A percentile compares a stretch with the other conserved stretches of the same genome.
phyloP scores from a whole-genome alignment of 352 stramenopile genomes.

The Plasmopara muralis region DNA sequence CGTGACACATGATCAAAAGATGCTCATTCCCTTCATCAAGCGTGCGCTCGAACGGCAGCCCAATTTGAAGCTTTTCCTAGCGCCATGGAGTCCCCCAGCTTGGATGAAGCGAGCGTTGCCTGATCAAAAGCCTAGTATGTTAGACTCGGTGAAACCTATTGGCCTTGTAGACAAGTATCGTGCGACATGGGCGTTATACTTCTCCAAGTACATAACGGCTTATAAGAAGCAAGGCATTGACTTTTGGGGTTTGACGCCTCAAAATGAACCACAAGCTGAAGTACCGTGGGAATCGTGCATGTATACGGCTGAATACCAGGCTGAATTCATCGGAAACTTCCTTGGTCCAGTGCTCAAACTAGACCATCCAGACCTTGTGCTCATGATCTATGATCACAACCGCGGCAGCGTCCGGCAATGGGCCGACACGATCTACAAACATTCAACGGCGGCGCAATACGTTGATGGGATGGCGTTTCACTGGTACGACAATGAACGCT shows the following conservation, averaged over 20 bases:
- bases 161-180: slow-evolving; percentile 49
- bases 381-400: slow-evolving; percentile 92
- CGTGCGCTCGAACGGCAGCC: slow-evolving; percentile 51
- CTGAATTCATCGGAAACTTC: slow-evolving; percentile 68
- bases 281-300: slow-evolving; percentile 68
- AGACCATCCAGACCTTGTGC: slow-evolving; percentile 66
- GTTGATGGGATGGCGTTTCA: slow-evolving; percentile 91
- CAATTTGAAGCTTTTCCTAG: slow-evolving; percentile 77
- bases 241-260: slow-evolving; percentile 86
- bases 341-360: slow-evolving; percentile 71
- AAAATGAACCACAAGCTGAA: slow-evolving; percentile 86
- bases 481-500: slow-evolving; percentile 72
- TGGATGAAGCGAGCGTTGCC: slow-evolving; percentile 76
- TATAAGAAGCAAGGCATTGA: slow-evolving; percentile 79
- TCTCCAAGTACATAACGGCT: slow-evolving; percentile 88
- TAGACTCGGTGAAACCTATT: slow-evolving; percentile 47
- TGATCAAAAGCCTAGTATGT: slow-evolving; percentile 57
- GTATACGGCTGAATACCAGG: slow-evolving; percentile 48
- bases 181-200: slow-evolving; percentile 83
- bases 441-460: slow-evolving; percentile 56
- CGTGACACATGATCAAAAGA: slow-evolving; percentile 64
- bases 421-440: slow-evolving; percentile 61
- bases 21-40: slow-evolving; percentile 84
- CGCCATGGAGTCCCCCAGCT: slow-evolving; percentile 83
- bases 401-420: slow-evolving; percentile 72